A percentile compares a stretch with the other conserved stretches of the same genome.
Evolutionary conservation across 1,139 yeast genomes (phyloP).

Genomic region (Kurtzmaniella quercitrusa): DNA sequence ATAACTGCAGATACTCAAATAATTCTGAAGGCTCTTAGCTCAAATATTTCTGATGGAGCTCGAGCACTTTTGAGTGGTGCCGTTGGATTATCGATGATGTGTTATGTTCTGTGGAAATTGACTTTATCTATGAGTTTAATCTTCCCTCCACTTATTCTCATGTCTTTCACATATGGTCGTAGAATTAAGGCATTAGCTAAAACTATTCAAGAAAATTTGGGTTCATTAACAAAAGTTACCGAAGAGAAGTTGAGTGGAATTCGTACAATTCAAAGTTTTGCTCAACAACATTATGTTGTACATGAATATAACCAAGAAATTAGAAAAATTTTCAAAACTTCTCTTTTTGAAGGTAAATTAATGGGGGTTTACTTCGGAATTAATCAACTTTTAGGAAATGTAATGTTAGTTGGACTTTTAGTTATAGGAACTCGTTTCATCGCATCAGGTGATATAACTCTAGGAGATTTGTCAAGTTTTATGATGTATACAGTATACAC

Average conservation of each 20-base stretch:
- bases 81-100: constrained; percentile 84
- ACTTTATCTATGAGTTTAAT: constrained; percentile 72
- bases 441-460: constrained; percentile 61
- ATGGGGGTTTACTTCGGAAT: constrained; percentile 74
- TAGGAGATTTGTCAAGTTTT: constrained; percentile 89
- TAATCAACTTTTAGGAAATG: constrained; percentile 78
- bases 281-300: constrained; percentile 63
- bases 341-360: constrained; percentile 75
- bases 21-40: constrained; percentile 82
- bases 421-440: constrained; percentile 82
- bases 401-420: constrained; percentile 69
- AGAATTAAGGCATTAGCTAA: constrained; percentile 72
- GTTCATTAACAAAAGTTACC: constrained; percentile 80
- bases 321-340: constrained; percentile 66
- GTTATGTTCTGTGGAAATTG: constrained; percentile 74
- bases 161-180: constrained; percentile 77
- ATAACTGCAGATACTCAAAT: constrained; percentile 87
- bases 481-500: constrained; percentile 93
- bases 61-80: constrained; percentile 75
- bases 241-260: constrained; percentile 89
- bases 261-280: constrained; percentile 83
- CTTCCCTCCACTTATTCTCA: constrained; percentile 77
- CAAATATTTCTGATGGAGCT: constrained; percentile 87
- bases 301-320: constrained; percentile 59
- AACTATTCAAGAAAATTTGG: constrained; percentile 79